Conservation (phyloP, 768 basidiomycete genomes). For the Ephemerocybe angulata region DNA sequence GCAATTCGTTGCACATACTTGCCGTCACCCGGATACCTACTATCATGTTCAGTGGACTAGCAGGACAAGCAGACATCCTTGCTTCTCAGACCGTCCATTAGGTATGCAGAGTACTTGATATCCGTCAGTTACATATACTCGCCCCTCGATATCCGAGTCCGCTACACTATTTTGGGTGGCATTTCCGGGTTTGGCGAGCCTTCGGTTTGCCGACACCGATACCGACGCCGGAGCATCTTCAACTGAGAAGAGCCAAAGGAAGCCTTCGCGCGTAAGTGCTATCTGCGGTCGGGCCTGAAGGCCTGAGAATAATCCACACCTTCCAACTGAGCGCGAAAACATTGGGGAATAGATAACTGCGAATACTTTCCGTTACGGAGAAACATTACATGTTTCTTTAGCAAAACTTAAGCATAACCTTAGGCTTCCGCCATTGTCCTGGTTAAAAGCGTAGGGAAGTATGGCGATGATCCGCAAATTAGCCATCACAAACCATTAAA, state of each 20-base stretch:
- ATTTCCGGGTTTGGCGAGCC: not conserved
- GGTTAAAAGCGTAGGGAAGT: no score
- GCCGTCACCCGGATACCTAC: no score
- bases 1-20: no score
- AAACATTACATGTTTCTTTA: no score
- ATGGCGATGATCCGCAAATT: no score
- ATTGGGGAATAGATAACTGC: no score
- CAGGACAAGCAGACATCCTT: not conserved
- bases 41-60: no score
- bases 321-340: no score
- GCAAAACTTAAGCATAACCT: no score
- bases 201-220: not conserved
- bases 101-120: not conserved
- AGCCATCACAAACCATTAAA: no score
- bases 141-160: not conserved
- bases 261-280: not conserved
- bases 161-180: not conserved
- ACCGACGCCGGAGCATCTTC: conserved; percentile 1
- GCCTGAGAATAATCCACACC: not conserved
- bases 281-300: not conserved
- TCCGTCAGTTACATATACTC: not conserved
- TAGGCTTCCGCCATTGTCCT: no score
- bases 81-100: not conserved
- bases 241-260: not conserved
- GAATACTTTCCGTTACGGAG: no score